These are phyloP conservation scores for Penicillium thymicola DNA, from an alignment of 2,329 filamentous ascomycete species.

Conservation along the genomic window DNA sequence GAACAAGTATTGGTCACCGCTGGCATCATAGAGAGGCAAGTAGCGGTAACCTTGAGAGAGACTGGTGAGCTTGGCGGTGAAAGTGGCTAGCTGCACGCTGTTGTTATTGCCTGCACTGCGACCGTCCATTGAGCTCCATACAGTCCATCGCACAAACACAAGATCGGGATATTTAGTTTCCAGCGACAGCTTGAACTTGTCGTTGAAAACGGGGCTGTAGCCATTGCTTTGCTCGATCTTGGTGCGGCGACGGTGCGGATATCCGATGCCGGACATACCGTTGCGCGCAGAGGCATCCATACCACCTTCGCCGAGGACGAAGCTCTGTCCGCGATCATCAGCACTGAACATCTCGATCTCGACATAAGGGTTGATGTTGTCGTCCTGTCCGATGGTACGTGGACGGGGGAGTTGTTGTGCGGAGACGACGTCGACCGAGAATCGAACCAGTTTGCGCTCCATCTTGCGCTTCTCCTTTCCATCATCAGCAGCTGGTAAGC, in stretches of 20 bases:
- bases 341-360: conserved; percentile 94
- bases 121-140: conserved; percentile 80
- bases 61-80: conserved; percentile 86
- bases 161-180: conserved; percentile 94
- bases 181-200: conserved; percentile 73
- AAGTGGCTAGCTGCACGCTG: conserved; percentile 71
- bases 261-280: conserved; percentile 64
- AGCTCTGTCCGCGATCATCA: conserved; percentile 80
- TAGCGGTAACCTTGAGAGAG: conserved; percentile 91
- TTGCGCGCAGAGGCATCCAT: conserved; percentile 62
- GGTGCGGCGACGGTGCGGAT: conserved; percentile 75
- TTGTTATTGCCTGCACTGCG: conserved; percentile 63
- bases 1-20: conserved; percentile 90
- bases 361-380: conserved; percentile 85
- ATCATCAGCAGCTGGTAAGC: conserved; percentile 38
- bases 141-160: conserved; percentile 88
- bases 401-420: conserved; percentile 91
- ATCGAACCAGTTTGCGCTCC: conserved; percentile 77
- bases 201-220: conserved; percentile 86
- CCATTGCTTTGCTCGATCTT: conserved; percentile 81
- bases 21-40: conserved; percentile 79
- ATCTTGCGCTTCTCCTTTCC: conserved; percentile 53
- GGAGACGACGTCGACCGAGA: conserved; percentile 84
- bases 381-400: conserved; percentile 65
- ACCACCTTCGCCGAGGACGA: conserved; percentile 64